These are phyloP conservation scores for Crithidia brevicula DNA, from an alignment of 208 protist species.

Conservation along the genomic window DNA sequence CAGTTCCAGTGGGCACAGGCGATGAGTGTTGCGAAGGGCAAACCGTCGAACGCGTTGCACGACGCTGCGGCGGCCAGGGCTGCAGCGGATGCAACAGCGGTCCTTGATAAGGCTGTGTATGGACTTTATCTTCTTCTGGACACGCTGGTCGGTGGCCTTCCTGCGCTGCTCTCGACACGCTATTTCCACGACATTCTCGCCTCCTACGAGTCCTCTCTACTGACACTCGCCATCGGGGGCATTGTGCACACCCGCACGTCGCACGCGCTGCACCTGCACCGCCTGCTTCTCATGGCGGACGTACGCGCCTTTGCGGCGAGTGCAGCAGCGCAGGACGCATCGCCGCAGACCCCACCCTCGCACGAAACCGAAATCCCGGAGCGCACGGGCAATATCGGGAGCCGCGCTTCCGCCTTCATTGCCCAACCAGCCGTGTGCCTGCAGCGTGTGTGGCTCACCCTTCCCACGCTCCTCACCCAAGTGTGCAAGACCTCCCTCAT, in stretches of 20 bases:
- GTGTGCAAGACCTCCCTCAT: conserved; percentile 16
- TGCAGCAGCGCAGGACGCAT: background rate
- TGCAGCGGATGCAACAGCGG: conserved; percentile 11
- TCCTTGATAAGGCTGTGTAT: conserved; percentile 46
- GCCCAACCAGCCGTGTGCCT: conserved; percentile 23
- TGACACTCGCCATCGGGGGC: conserved; percentile 47
- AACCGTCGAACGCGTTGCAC: background rate
- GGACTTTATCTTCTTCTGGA: conserved; percentile 35
- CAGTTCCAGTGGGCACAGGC: conserved; percentile 49
- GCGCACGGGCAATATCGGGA: background rate
- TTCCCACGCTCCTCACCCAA: conserved; percentile 37
- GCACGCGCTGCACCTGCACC: conserved; percentile 44
- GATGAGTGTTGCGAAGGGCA: conserved; percentile 28
- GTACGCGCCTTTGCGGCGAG: conserved; percentile 38
- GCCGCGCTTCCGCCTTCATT: background rate
- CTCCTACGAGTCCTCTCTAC: conserved; percentile 45
- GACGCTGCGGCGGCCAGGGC: conserved; percentile 9
- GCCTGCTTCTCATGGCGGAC: conserved; percentile 55
- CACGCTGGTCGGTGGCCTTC: conserved; percentile 36
- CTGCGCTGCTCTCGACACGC: conserved; percentile 32
- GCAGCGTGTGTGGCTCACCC: conserved; percentile 45
- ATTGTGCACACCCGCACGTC: conserved; percentile 34
- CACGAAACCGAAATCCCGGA: background rate
- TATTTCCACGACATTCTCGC: conserved; percentile 58
- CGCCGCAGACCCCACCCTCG: background rate